Percentiles rank a stretch among this genome's conserved stretches.
phyloP scores from a whole-genome alignment of 1,284 basidiomycete species.

The Puccinia coronata region DNA sequence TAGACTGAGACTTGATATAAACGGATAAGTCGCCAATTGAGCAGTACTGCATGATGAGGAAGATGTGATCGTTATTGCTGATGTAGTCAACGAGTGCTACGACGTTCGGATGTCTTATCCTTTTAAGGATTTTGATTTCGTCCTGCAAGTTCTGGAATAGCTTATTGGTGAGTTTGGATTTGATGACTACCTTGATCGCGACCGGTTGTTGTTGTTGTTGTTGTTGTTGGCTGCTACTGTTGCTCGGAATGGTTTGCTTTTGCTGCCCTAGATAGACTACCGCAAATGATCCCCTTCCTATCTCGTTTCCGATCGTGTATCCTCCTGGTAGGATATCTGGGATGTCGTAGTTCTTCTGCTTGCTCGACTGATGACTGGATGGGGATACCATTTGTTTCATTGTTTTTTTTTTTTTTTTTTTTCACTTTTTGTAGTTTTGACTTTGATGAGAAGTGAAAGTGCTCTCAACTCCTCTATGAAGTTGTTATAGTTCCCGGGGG shows the following conservation, averaged over 20 bases:
- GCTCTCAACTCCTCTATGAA: too few species aligned
- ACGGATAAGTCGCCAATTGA: conserved; percentile 91
- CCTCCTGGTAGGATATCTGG: conserved; percentile 58
- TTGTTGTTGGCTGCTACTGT: conserved; percentile 67
- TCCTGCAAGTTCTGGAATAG: conserved; percentile 94
- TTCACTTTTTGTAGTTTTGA: too few species aligned
- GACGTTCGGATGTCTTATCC: conserved; percentile 87
- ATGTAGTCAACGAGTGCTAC: conserved; percentile 91
- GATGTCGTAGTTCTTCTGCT: neutral
- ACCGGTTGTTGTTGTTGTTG: conserved; percentile 65
- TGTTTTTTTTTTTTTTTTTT: too few species aligned
- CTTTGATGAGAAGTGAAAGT: too few species aligned
- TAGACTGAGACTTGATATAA: conserved; percentile 91
- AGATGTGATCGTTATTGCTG: conserved; percentile 85
- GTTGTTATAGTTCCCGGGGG: too few species aligned
- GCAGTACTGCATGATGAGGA: conserved; percentile 97
- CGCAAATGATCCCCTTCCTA: conserved; percentile 82
- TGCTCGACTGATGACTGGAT: neutral
- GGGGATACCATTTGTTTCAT: too few species aligned
- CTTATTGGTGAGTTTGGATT: conserved; percentile 83
- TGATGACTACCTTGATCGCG: conserved; percentile 93
- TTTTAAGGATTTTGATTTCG: conserved; percentile 96
- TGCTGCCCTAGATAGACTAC: conserved; percentile 93
- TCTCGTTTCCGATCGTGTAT: conserved; percentile 64
- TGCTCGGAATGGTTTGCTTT: too few species aligned